Evolutionary conservation across 257 asterid species (phyloP), one percentile per base, ranked within the genome.

Genomic region (Eustoma russellianum): DNA sequence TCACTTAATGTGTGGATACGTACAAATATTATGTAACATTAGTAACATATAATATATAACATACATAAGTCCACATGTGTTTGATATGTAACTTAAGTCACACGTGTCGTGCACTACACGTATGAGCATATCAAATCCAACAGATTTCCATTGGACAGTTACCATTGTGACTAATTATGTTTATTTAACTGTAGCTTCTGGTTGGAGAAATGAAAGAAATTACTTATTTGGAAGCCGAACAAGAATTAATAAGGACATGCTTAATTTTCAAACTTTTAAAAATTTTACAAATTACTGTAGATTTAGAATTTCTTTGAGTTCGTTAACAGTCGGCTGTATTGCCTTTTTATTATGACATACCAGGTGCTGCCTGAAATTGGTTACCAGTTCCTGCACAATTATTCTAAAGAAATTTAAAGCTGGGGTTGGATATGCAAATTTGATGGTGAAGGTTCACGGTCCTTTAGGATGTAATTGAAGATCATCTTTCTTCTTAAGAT

Each of bases 351-450:
- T 46, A 59, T 45, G 50, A 47, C 49, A 44, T 62, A 3, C 16
- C 70, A 91, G 98, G 84, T 79, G 57, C 72, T 91, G 65, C 98
- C 95, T 56, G 98, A 91, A 78, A 74, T 80, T 66, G 96, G 95
- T 46, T 72, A 78, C 68, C 98, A 87, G 73, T 81, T 91, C 54
- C 75, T 91, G 70, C 87, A 84, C 58, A 83, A 80, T 75, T 91
- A 84, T 68, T 80, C 83, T 50, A 81, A 77, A 53, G 88, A 83
- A 68, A 77, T 80, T 53, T 84, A 77, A 60, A 57, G 64, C 57
- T 91, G 98, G 98, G 98, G 98, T 69, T 91, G 98, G 98, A 79
- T 82, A 70, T 87, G 96, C 80, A 77, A 75, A 60, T 73, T 82
- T 68, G 77, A 75, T 77, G 74, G 75, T 68, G 81, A 64, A 73